A percentile compares a stretch with the other conserved stretches of the same genome.
These are phyloP conservation scores for Nevesoporus exiguus DNA, from an alignment of 768 basidiomycete genomes.

Conservation along the genomic window DNA sequence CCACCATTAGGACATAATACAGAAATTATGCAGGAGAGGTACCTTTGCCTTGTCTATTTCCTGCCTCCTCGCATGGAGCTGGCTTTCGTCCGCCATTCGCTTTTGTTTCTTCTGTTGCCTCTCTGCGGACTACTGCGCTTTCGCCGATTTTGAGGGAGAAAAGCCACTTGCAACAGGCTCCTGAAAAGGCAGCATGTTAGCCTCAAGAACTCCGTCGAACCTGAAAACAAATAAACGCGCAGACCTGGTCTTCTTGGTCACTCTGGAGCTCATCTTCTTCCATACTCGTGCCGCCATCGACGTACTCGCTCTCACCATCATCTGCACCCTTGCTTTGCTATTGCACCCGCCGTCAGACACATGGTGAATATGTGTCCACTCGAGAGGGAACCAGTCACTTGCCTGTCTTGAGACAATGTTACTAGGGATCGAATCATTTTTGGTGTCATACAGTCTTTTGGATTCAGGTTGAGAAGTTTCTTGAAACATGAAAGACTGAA, in stretches of 20 bases:
- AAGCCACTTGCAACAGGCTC: conserved; percentile 21
- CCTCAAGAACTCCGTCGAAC: conserved; percentile 1
- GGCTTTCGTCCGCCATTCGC: conserved; percentile 66
- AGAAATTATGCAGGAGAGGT: conserved; percentile 4
- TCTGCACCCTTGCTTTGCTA: conserved; percentile 68
- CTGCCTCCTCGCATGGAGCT: conserved; percentile 66
- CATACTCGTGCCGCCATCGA: conserved; percentile 49
- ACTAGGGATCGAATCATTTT: conserved; percentile 75
- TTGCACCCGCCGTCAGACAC: conserved; percentile 24
- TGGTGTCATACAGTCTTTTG: conserved; percentile 71
- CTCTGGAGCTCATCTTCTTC: conserved; percentile 64
- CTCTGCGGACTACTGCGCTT: conserved; percentile 37
- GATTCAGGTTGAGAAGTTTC: conserved; percentile 84
- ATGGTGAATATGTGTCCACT: conserved; percentile 7
- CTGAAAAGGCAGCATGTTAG: conserved; percentile 9
- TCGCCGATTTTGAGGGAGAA: conserved; percentile 32
- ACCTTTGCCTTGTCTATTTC: conserved; percentile 91
- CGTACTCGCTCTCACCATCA: conserved; percentile 67
- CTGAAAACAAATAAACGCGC: conserved; percentile 1
- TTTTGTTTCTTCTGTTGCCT: conserved; percentile 46
- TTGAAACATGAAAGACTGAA: conserved; percentile 76
- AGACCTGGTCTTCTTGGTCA: conserved; percentile 42
- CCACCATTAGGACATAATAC: conserved; percentile 10
- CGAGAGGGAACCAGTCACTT: conserved; percentile 16
- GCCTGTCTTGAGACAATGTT: conserved; percentile 90